Evolutionary conservation across 148 eudicot species (phyloP).

Genomic region (Camellia lanceoleosa): DNA sequence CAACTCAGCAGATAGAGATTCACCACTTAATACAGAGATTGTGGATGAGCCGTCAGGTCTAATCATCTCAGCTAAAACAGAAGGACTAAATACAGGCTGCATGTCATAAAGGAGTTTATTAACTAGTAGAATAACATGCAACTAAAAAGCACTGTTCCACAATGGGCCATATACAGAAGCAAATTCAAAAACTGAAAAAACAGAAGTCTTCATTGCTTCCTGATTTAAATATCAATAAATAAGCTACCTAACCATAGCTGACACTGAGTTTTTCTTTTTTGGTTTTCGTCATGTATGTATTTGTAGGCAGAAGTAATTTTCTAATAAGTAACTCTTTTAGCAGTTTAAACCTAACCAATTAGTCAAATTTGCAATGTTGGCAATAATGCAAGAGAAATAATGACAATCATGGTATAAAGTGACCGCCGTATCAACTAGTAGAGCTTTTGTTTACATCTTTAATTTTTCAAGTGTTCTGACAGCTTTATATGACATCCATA

Average conservation of each 20-base stretch:
- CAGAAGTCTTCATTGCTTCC: not conserved
- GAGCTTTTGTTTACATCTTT: no score
- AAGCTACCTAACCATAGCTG: no score
- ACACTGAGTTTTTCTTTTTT: not conserved
- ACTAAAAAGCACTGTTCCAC: not conserved
- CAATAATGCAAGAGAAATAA: no score
- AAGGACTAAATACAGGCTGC: constrained; percentile 89
- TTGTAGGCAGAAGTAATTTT: no score
- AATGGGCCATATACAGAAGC: not conserved
- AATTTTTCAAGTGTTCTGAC: no score
- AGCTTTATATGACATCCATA: no score
- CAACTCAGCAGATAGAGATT: constrained; percentile 79
- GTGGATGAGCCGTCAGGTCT: constrained; percentile 86
- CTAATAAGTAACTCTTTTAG: no score
- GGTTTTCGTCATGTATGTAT: no score
- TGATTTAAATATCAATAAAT: not conserved
- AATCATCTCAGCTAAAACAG: constrained; percentile 78
- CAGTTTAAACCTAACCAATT: no score
- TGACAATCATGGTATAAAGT: no score
- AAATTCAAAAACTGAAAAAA: not conserved
- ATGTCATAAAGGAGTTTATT: constrained; percentile 13
- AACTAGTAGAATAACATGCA: not conserved
- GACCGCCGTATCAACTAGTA: no score
- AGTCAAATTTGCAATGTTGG: no score
- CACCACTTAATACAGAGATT: constrained; percentile 61